These are phyloP conservation scores for Coniferiporia weirii DNA, from an alignment of 1,284 basidiomycete species.

Conservation along the genomic window DNA sequence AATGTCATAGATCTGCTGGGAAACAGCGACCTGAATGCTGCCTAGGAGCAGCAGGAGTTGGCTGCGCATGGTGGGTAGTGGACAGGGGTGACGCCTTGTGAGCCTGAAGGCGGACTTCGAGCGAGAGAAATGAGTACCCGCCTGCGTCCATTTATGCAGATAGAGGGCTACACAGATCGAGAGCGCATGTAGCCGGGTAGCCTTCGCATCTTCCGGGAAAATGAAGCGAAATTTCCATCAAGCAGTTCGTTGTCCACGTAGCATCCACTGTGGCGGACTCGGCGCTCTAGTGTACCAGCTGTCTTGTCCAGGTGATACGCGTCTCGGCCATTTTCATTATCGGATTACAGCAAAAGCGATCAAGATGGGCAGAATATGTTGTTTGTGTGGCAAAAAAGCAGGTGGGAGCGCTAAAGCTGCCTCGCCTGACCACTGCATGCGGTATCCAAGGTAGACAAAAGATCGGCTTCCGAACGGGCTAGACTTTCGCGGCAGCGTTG, in stretches of 20 bases:
- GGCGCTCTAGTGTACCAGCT: not conserved
- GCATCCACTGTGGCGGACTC: not conserved
- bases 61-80: not conserved
- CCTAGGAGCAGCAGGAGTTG: conserved; percentile 5
- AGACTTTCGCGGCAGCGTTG: too few relatives aligned
- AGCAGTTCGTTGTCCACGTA: not conserved
- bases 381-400: too few relatives aligned
- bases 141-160: conserved; percentile 2
- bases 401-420: too few relatives aligned
- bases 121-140: not conserved
- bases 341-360: too few relatives aligned
- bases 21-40: conserved; percentile 9
- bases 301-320: conserved; percentile 1
- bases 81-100: not conserved
- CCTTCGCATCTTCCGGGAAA: conserved; percentile 2
- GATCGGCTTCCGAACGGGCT: too few relatives aligned
- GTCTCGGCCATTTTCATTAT: too few relatives aligned
- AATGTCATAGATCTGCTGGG: conserved; percentile 33
- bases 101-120: not conserved
- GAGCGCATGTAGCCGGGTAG: not conserved
- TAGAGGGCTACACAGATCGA: not conserved
- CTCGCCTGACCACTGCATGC: too few relatives aligned
- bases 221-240: not conserved
- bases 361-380: too few relatives aligned
- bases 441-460: too few relatives aligned